Base-by-base conservation (phyloP, 1,284 basidiomycete genomes). In the Lentinus polychrous region DNA sequence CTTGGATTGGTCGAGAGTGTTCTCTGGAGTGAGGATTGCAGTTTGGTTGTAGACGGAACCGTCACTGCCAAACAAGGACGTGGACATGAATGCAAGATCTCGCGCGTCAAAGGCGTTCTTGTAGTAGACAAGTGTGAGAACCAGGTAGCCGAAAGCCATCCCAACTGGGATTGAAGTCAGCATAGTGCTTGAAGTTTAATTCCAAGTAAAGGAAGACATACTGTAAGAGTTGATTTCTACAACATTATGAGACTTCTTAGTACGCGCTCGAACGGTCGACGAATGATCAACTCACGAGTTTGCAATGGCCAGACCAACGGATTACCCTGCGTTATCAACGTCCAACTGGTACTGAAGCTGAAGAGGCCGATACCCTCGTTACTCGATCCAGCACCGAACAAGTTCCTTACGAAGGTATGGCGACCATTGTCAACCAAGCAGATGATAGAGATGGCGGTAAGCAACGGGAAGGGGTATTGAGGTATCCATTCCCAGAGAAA, bases 401-500 rank as follows among this genome's bases (percentile, higher is more conserved):
- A 59, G 54, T 77, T 76, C 39, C 74, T 67, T 1, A 76, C 65
- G 47, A 75, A 71, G 1, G 59, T 54, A 45, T 68, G 67, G 1
- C 69, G 67, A 5, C 73, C 73, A 49, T 75, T 73, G 55, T 75
- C 74, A n/a, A 63, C 67, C 4, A 78, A 52, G 49, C 75, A 78
- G 37, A 78, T 66, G 50, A 76, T 60, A 1, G 75, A 76, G 50
- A 78, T 66, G 2, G 75, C 74, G 1, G 74, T 76, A 32, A 74
- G 59, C 3, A 73, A 55, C 8, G 69, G 67, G 59, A 73, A 70
- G 0, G 69, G 65, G 49, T 72, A 72, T 52, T 72, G 70, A 1
- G 70, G 70, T 33, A 73, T 70, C 70, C 70, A 69, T 56, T 74
- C 73, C 73, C 74, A 77, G 55, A 67, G 67, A 60, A 76, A 76